These are phyloP conservation scores for Chernovozyma sophiae-reginae DNA, from an alignment of 1,139 yeast species.

Conservation along the genomic window DNA sequence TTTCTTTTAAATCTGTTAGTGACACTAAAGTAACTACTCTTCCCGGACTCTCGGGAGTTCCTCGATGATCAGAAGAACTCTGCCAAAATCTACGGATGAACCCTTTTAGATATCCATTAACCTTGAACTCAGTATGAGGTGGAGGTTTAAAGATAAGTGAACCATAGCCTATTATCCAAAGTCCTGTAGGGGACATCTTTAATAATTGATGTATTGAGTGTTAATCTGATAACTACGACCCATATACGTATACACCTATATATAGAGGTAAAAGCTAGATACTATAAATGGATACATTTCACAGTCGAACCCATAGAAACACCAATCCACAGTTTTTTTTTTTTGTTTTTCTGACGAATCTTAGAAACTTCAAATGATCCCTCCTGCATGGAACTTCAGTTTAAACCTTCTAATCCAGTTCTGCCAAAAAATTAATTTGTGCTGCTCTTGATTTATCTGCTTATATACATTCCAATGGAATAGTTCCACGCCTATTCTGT, in stretches of 20 bases:
- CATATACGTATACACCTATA: neutral
- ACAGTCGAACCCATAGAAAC: neutral
- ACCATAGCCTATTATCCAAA: constrained; percentile 92
- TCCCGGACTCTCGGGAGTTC: constrained; percentile 82
- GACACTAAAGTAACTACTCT: constrained; percentile 80
- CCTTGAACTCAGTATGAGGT: constrained; percentile 55
- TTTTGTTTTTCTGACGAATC: too few species aligned
- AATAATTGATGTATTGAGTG: neutral
- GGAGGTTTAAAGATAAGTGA: constrained; percentile 91
- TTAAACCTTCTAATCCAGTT: too few species aligned
- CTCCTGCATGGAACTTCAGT: too few species aligned
- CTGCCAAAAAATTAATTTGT: too few species aligned
- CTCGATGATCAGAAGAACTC: constrained; percentile 83
- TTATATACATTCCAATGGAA: too few species aligned
- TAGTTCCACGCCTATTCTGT: too few species aligned
- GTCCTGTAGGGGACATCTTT: constrained; percentile 28
- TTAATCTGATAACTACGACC: neutral
- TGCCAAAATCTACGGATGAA: constrained; percentile 89
- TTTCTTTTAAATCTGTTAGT: constrained; percentile 44
- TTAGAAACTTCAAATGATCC: too few species aligned
- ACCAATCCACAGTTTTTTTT: neutral
- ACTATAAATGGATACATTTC: neutral
- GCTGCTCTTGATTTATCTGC: too few species aligned
- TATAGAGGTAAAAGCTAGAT: neutral
- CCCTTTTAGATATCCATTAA: constrained; percentile 75